A percentile compares a stretch with the other conserved stretches of the same genome.
Conservation (phyloP, 805 yeast genomes). For the Wickerhamiella lipophila region DNA sequence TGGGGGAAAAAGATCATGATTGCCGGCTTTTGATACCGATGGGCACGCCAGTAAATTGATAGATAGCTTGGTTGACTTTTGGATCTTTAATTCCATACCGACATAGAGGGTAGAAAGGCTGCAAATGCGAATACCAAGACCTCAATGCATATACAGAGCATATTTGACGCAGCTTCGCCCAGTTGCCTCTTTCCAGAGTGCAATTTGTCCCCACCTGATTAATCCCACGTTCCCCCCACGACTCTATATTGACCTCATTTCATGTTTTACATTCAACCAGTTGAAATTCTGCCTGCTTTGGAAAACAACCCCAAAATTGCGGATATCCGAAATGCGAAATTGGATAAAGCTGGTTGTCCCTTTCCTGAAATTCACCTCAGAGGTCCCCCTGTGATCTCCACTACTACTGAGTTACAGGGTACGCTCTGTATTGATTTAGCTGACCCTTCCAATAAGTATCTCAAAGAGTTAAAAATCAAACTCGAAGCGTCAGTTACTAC, state of each 20-base stretch:
- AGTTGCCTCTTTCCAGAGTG: no score
- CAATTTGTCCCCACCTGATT: background rate
- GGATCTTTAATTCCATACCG: no score
- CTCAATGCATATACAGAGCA: no score
- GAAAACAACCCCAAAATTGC: background rate
- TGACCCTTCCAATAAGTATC: background rate
- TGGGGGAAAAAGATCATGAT: no score
- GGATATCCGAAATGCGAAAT: background rate
- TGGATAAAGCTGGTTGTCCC: background rate
- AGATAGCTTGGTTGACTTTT: no score
- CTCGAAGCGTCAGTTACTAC: conserved; percentile 6
- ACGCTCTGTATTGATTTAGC: background rate
- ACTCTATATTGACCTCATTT: background rate
- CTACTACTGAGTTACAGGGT: background rate
- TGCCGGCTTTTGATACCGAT: no score
- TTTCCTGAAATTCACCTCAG: conserved; percentile 1
- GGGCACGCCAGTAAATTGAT: no score
- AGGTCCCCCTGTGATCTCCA: conserved; percentile 3
- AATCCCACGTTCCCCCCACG: background rate
- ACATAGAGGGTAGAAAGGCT: no score
- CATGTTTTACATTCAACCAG: background rate
- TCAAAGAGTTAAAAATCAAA: background rate
- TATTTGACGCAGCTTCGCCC: no score
- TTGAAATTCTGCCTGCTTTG: background rate
- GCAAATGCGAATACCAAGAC: no score